These are phyloP conservation scores for Ustilago crameri DNA, from an alignment of 1,284 basidiomycete species.

Conservation along the genomic window DNA sequence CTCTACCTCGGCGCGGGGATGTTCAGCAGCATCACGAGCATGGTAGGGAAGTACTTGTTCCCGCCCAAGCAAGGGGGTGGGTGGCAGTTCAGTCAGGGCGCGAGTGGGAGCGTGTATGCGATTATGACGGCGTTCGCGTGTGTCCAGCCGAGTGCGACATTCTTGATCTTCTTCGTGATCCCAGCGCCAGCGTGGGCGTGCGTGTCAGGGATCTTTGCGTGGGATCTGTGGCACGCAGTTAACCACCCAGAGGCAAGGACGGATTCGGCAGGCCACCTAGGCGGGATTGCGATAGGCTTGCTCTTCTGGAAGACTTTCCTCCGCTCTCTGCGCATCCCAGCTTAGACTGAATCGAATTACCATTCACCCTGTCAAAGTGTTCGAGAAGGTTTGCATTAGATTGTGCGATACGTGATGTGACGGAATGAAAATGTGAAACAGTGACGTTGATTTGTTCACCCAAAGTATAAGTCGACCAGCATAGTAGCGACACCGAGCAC, in stretches of 20 bases:
- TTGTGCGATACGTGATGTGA: too few relatives aligned
- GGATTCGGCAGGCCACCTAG: constrained; percentile 83
- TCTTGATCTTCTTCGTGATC: constrained; percentile 78
- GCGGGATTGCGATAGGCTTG: constrained; percentile 78
- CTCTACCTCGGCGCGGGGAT: constrained; percentile 77
- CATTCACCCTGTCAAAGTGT: too few relatives aligned
- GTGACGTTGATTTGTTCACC: constrained; percentile 17
- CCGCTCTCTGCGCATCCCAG: constrained; percentile 16
- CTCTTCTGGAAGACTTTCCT: constrained; percentile 47
- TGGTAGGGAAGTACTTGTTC: constrained; percentile 72
- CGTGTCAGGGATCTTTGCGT: constrained; percentile 79
- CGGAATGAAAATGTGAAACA: not conserved
- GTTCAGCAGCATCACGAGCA: constrained; percentile 70
- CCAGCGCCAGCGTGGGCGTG: constrained; percentile 85
- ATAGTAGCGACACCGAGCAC: constrained; percentile 66
- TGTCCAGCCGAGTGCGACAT: constrained; percentile 76
- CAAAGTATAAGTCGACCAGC: constrained; percentile 66
- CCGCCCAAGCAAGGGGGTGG: too few relatives aligned
- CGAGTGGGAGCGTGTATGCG: constrained; percentile 73
- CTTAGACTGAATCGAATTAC: too few relatives aligned
- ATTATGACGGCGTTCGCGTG: constrained; percentile 79
- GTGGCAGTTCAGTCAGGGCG: constrained; percentile 28
- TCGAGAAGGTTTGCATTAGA: too few relatives aligned
- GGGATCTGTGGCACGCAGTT: constrained; percentile 74
- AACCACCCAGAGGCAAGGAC: constrained; percentile 70